Percentiles rank a stretch among this genome's conserved stretches.
phyloP scores from a whole-genome alignment of 2,329 filamentous ascomycete genomes.

The Proliferodiscus dingleyae region DNA sequence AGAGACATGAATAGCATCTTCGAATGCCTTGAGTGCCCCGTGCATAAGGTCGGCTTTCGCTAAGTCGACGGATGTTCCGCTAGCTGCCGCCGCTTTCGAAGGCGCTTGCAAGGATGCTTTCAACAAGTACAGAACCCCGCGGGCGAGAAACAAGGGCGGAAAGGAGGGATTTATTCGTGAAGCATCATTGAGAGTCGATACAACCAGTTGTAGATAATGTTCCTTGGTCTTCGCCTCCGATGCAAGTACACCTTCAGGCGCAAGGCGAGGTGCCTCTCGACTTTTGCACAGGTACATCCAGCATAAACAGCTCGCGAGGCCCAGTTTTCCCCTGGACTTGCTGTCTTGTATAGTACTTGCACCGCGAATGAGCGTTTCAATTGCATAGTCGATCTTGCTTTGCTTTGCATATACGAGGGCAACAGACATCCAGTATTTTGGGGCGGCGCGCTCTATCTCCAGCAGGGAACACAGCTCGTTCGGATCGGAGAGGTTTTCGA shows the following conservation, averaged over 20 bases:
- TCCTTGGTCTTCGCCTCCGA: constrained; percentile 87
- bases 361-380: constrained; percentile 65
- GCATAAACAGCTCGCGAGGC: constrained; percentile 61
- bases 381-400: constrained; percentile 80
- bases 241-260: constrained; percentile 58
- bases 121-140: constrained; percentile 82
- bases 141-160: constrained; percentile 83
- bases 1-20: constrained; percentile 84
- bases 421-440: constrained; percentile 97
- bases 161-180: constrained; percentile 89
- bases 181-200: constrained; percentile 89
- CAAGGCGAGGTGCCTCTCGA: constrained; percentile 60
- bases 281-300: constrained; percentile 70
- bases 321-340: constrained; percentile 62
- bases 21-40: constrained; percentile 86
- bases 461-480: constrained; percentile 92
- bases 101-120: constrained; percentile 79
- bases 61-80: constrained; percentile 60
- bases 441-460: constrained; percentile 87
- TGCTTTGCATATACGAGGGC: constrained; percentile 95
- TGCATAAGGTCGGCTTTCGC: constrained; percentile 76
- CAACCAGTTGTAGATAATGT: constrained; percentile 85
- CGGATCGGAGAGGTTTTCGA: constrained; percentile 84
- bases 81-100: constrained; percentile 59
- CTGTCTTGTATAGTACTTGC: constrained; percentile 54